Percentiles rank a stretch among this genome's conserved stretches.
These are phyloP conservation scores for Blastobotrys apis DNA, from an alignment of 1,139 yeast species.

Conservation along the genomic window DNA sequence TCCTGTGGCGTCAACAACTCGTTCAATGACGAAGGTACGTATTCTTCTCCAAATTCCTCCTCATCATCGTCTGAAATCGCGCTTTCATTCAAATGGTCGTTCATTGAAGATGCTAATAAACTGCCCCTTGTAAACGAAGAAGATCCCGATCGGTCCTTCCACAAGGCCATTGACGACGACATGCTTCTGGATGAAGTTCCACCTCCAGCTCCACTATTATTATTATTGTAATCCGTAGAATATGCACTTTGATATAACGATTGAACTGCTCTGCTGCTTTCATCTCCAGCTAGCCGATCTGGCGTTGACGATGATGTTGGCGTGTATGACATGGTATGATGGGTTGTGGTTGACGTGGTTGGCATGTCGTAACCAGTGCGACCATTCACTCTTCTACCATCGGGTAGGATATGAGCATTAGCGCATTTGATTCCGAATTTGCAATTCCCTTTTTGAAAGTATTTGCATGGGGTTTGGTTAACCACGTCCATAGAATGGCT, in stretches of 20 bases:
- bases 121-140: neutral
- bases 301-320: constrained; percentile 1
- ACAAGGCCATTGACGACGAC: constrained; percentile 4
- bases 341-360: constrained; percentile 6
- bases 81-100: constrained; percentile 5
- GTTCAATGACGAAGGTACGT: constrained; percentile 68
- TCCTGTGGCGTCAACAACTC: constrained; percentile 80
- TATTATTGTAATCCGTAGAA: neutral
- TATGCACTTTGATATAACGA: constrained; percentile 5
- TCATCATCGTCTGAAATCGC: constrained; percentile 14
- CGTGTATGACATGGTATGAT: neutral
- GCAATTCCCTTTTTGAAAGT: constrained; percentile 90
- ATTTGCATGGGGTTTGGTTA: constrained; percentile 81
- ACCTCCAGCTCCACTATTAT: no score
- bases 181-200: constrained; percentile 7
- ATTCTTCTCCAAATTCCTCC: constrained; percentile 48
- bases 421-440: constrained; percentile 93
- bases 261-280: constrained; percentile 1
- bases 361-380: constrained; percentile 30
- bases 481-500: constrained; percentile 68
- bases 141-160: constrained; percentile 10
- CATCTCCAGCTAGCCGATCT: neutral
- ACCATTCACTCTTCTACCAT: constrained; percentile 75
- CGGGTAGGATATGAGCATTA: constrained; percentile 82
- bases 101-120: constrained; percentile 2